Base-by-base conservation (phyloP, 495 filamentous ascomycete species). In the Daldinia bambusicola region DNA sequence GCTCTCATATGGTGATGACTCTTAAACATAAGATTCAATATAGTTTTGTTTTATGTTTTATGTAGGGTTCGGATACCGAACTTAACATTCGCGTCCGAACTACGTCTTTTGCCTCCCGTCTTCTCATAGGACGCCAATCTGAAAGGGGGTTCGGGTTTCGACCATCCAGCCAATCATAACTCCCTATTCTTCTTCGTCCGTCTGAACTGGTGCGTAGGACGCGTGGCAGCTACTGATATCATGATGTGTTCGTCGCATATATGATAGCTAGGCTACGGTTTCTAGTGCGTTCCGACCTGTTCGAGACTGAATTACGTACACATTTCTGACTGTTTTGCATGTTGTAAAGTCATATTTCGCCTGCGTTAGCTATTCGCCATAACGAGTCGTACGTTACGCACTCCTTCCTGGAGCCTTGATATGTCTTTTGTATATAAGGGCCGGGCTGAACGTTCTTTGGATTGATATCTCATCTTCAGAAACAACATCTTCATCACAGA, bases 291-390 rank as follows among this genome's bases (percentile, higher is more conserved):
- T 74, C 71, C 32, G 57, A 63, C 30, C 31, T 63, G 58, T 74
- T 74, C 67, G 62, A 69, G 34, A 52, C 62, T 61, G 41, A 18
- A 31, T 70, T 70, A 74, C 63, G 67, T 51, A 72, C 18, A 22
- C 55, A 18, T 41, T 32, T 38, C 13, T 62, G 64, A 61, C 61
- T 63, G 51, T 56, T 64, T 34, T 38, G 57, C 36, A 45, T 13
- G 59, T 67, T 66, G 63, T 70, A 3, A 74, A 61, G 55, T 55
- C 38, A 58, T 55, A 56, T n/a, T 66, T 37, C 7, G 56, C 30
- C n/a, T 56, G 51, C 38, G 70, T 73, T 55, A 58, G 66, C 53
- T 37, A 63, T 66, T 74, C 63, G 71, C 71, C 71, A 34, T 72
- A n/a, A 13, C 45, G 36, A 26, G 43, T 61, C 55, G 26, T 45